These are phyloP conservation scores for Xylaria sp. DNA, from an alignment of 2,329 filamentous ascomycete genomes.

Conservation along the genomic window DNA sequence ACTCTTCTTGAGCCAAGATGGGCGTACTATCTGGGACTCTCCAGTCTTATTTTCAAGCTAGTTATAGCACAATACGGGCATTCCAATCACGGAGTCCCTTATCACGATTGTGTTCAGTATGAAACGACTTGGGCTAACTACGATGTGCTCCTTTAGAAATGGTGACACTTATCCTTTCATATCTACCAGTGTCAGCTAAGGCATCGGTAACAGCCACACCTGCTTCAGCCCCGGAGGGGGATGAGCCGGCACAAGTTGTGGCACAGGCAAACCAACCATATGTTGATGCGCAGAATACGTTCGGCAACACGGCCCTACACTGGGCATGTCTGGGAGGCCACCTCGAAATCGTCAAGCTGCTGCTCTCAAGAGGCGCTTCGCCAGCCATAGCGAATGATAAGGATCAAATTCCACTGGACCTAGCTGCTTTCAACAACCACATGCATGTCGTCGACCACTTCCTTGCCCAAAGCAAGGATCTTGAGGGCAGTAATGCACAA, in stretches of 20 bases:
- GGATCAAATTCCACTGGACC: slow-evolving; percentile 81
- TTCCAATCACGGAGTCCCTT: neutral
- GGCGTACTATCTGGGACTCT: neutral
- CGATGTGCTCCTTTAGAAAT: slow-evolving; percentile 49
- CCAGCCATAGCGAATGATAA: slow-evolving; percentile 82
- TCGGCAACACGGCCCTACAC: slow-evolving; percentile 91
- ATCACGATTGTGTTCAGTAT: neutral
- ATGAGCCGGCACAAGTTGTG: slow-evolving; percentile 52
- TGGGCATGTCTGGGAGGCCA: slow-evolving; percentile 95
- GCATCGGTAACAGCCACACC: neutral
- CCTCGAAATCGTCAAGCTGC: slow-evolving; percentile 77
- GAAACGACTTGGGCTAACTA: slow-evolving; percentile 24
- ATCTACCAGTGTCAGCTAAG: slow-evolving; percentile 36
- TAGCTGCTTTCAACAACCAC: slow-evolving; percentile 77
- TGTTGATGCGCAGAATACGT: slow-evolving; percentile 76
- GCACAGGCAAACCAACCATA: slow-evolving; percentile 57
- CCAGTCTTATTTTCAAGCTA: neutral
- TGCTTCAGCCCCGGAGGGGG: slow-evolving; percentile 17
- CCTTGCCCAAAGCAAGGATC: slow-evolving; percentile 57
- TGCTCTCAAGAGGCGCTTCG: slow-evolving; percentile 81
- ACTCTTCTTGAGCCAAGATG: neutral
- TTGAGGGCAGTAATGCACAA: slow-evolving; percentile 60
- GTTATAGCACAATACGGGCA: neutral
- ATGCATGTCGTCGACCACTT: slow-evolving; percentile 71
- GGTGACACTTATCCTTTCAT: slow-evolving; percentile 48